Evolutionary conservation across 2,329 filamentous ascomycete species (phyloP), one percentile per base, ranked within the genome.

Genomic region (Xylaria sp.): DNA sequence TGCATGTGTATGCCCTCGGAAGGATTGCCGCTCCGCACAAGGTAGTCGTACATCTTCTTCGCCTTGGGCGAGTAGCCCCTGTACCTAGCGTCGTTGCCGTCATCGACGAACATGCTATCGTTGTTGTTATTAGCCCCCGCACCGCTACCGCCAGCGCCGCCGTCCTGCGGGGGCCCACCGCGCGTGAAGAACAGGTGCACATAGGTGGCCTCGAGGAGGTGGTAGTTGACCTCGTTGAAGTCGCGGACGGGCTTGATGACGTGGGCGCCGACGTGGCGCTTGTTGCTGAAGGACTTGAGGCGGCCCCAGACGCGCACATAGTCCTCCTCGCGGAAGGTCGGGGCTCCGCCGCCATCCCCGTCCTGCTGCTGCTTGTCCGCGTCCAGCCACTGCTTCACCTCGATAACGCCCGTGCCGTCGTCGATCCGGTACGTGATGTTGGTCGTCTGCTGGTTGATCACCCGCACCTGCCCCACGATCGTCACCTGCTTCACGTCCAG

Each of bases 381-480:
- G 80, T 95, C 91, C 64, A 92, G 85, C 91, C 92, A 97, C 79
- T 92, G 90, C 83, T 96, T 96, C 72, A 93, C 94, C 80, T 99
- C 96, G 74, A 97, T 90, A 68, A 90, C 86, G 67, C 93, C 94
- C 0, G 96, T 99, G 78, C 96, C 96, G 80, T 99, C 96, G 81
- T 99, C 96, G 74, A 99, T 84, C 75, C 90, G 92, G 86, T 96
- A 97, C 51, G 93, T 97, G 72, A 94, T 89, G 82, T 97, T 96
- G 72, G 95, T 97, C 45, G 91, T 87, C 82, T 97, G 93, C n/a
- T 87, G 86, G 77, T 89, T 92, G 80, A 97, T 89, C 80, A 90
- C 90, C 78, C 94, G 93, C 74, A 99, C 90, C 84, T 97, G 95
- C 59, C 93, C 96, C 67, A 99, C 89, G 72, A 98, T 90, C 33